phyloP scores from a whole-genome alignment of 169 alveolate genomes.

The Neospora caninum region DNA sequence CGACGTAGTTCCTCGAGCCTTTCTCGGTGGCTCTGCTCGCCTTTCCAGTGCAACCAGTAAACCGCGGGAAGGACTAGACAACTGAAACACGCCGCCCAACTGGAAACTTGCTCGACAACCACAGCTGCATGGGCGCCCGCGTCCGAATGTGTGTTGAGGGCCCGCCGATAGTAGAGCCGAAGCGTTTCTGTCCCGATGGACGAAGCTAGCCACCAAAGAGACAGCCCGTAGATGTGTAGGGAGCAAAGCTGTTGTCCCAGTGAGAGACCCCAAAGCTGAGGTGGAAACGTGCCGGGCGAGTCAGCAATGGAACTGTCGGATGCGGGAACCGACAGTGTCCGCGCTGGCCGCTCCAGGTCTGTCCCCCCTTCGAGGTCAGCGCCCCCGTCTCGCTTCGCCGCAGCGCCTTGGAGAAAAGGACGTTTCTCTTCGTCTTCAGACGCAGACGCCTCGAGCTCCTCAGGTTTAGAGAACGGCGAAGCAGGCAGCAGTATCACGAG shows the following conservation, averaged over 20 bases:
- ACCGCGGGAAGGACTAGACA: neutral
- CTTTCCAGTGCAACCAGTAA: neutral
- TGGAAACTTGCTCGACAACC: neutral
- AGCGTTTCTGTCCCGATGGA: neutral
- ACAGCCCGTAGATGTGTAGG: neutral
- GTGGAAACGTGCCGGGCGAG: neutral
- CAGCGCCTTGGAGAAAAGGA: neutral
- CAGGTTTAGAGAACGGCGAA: neutral
- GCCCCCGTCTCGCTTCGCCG: neutral
- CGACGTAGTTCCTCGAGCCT: neutral
- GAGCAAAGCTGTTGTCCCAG: conserved; percentile 15
- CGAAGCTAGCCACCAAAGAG: neutral
- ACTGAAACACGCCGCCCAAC: neutral
- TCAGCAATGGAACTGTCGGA: neutral
- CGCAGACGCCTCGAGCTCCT: neutral
- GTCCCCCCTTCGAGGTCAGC: neutral
- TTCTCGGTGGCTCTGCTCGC: neutral
- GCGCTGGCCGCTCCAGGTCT: no score
- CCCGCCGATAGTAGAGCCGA: conserved; percentile 3
- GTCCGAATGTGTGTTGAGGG: neutral
- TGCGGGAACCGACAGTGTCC: no score
- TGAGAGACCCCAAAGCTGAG: conserved; percentile 10
- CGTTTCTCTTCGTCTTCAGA: neutral
- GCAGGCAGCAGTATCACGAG: conserved; percentile 9
- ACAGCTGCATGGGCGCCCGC: neutral